Conservation (phyloP, 768 basidiomycete genomes). For the Rubroboletus pulcherrimus region DNA sequence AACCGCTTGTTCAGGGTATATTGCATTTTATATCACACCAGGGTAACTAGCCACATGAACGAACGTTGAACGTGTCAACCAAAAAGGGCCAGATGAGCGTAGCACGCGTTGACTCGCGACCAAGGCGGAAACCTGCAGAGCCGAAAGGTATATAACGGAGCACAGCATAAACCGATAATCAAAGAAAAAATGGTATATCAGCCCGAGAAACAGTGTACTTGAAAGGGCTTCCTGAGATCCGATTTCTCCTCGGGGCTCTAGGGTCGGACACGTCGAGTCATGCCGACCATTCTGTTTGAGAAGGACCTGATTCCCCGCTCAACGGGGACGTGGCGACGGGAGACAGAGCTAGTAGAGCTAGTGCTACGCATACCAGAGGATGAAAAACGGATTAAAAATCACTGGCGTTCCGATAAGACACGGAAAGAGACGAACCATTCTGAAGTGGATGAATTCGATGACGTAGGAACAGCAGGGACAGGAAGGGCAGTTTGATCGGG, state of each 20-base stretch:
- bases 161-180: neutral
- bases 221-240: constrained; percentile 16
- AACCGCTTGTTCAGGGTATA: neutral
- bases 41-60: constrained; percentile 2
- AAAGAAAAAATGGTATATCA: neutral
- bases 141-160: neutral
- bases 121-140: neutral
- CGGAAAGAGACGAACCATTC: constrained; percentile 12
- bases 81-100: constrained; percentile 5
- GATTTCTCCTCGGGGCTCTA: neutral
- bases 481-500: constrained; percentile 32
- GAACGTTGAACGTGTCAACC: neutral
- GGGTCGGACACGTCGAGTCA: constrained; percentile 13
- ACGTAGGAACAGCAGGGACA: neutral
- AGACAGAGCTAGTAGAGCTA: neutral
- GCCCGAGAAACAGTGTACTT: neutral
- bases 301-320: constrained; percentile 5
- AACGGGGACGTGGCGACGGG: constrained; percentile 6
- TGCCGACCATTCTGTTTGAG: neutral
- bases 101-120: constrained; percentile 9
- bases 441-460: constrained; percentile 1
- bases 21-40: neutral
- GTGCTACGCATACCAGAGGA: neutral
- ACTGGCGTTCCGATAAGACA: neutral
- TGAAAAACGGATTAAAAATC: neutral